Evolutionary conservation across 2,329 filamentous ascomycete species (phyloP), one percentile per base, ranked within the genome.

Genomic region (Botrytis cinerea): DNA sequence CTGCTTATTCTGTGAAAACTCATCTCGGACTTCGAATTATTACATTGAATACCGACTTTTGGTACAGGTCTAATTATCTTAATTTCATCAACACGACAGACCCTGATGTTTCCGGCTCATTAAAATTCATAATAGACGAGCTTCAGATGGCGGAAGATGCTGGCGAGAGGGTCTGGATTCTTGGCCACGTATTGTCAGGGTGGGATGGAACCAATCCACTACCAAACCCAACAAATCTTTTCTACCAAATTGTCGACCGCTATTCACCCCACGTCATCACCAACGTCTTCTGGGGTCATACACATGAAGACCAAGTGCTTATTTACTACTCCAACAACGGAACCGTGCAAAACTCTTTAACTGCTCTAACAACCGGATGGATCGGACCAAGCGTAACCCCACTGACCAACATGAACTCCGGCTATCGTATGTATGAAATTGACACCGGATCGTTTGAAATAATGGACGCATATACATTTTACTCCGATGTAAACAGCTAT

Each of bases 201-300:
- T 89, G 86, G 85, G 87, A 88, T 77, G 87, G 87, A 40, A 80
- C 80, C 4, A 88, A 89, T 73, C 84, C 87, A 4, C 79, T 87
- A 10, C 84, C 85, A 7, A 87, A 87, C 71, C 88, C 87, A 0
- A 85, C 83, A 1, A 83, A 88, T 76, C 82, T 89, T 57, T 85
- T 88, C 82, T 87, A 87, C 75, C 84, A 87, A 76, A 87, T 87
- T 67, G 79, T 88, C 18, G 86, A 86, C 73, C 84, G 87, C 20
- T 88, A 87, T 78, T 85, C 84, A 1, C 86, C 86, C 0, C 86
- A 87, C 73, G 86, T 87, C 16, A 87, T 88, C 72, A 86, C 86
- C 2, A 86, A 85, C 71, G 80, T 86, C 40, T 87, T 88, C 81
- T 88, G 85, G 75, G 86, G 86, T 9, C 86, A 88, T 74, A 88